Base-by-base conservation (phyloP, 345 rosid genomes). In the Rhodomyrtus tomentosa region DNA sequence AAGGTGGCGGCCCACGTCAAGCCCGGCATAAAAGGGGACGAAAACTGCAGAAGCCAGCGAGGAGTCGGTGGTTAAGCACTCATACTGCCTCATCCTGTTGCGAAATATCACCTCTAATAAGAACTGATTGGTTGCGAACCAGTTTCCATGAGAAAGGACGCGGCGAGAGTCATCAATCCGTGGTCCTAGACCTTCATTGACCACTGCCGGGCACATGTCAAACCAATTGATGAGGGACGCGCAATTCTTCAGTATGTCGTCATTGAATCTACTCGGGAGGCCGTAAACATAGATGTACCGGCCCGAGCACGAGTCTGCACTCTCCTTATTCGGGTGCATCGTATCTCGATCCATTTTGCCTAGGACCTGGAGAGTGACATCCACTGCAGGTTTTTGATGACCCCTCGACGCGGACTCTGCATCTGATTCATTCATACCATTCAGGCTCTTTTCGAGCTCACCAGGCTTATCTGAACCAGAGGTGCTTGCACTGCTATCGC, bases 61-160 rank as follows among this genome's bases (percentile, higher is more conserved):
- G 0, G 93, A 92, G 52, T 94, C 86, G 22, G 59, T 87, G 3
- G 95, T 94, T 50, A 93, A 87, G 49, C 95, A 93, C 38, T 89
- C 38, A 83, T 94, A 93, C 7, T 87, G 88, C 88, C 90, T 90
- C 90, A 94, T 91, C 81, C 90, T 86, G 72, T 88, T 87, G 38
- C 84, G 91, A n/a, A 94, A 93, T 11, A 94, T 93, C 4, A 90
- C 83, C 87, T 90, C 96, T 20, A 94, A 84, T 40, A 83, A 25
- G 86, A 94, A 94, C 89, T 93, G 96, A 84, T 92, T 91, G 25
- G 95, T 94, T 5, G 82, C 82, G 53, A 74, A 89, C 92, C 93
- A 91, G 27, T 87, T 74, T 2, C 25, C 85, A 7, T 81, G 25
- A 8, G 53, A 54, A 20, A 89, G 82, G 55, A 89, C 83, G 12